These are phyloP conservation scores for Solanum corneliomulleri DNA, from an alignment of 257 asterid species.

Conservation along the genomic window DNA sequence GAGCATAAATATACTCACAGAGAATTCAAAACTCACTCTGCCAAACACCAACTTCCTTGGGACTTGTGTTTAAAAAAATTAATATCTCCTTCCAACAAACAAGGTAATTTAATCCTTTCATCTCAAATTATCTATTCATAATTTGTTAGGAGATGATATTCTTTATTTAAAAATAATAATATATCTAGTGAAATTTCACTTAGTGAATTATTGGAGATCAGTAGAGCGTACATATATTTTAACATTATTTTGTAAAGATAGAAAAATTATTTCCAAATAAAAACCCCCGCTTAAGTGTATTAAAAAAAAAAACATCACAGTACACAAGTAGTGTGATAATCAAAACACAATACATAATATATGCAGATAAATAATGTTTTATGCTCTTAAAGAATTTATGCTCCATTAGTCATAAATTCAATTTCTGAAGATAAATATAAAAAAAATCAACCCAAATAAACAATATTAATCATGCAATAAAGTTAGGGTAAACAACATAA, in stretches of 20 bases:
- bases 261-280: rapidly evolving
- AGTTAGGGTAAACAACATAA: not conserved
- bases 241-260: rapidly evolving
- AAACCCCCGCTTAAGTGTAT: no score
- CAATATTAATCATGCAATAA: not conserved
- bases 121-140: no score
- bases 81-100: not conserved
- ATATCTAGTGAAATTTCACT: no score
- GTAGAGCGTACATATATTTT: no score
- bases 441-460: not conserved
- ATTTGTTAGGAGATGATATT: no score
- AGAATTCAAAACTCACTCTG: not conserved
- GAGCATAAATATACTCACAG: not conserved
- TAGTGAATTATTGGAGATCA: no score
- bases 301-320: no score
- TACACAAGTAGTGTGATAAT: no score
- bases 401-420: not conserved
- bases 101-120: not conserved
- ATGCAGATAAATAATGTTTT: no score
- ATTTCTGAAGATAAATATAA: no score
- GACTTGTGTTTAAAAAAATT: not conserved
- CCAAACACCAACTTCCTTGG: not conserved
- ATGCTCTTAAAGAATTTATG: not conserved
- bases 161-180: no score
- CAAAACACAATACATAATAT: no score